Conservation (phyloP, 768 basidiomycete genomes). For the Mycena filopes region DNA sequence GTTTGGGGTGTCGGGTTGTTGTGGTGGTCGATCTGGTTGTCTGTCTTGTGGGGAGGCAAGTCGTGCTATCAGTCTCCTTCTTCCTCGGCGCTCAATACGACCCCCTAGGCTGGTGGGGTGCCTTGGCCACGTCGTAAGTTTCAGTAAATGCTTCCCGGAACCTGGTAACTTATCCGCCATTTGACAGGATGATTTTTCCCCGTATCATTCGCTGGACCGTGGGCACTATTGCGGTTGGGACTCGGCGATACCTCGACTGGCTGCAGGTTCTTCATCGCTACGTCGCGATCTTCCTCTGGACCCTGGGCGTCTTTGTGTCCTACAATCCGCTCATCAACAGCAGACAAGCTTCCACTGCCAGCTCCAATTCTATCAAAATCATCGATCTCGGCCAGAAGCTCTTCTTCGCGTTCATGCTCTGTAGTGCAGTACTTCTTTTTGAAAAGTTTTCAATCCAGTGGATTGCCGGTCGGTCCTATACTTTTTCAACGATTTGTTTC, state of each 20-base stretch:
- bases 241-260: constrained; percentile 85
- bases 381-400: constrained; percentile 70
- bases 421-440: constrained; percentile 73
- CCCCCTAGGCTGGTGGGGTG: constrained; percentile 77
- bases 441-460: constrained; percentile 91
- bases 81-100: neutral
- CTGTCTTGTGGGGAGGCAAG: constrained; percentile 69
- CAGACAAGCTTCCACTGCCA: constrained; percentile 45
- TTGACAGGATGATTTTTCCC: constrained; percentile 60
- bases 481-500: neutral
- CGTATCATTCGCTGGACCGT: constrained; percentile 67
- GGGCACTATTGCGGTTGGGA: constrained; percentile 77
- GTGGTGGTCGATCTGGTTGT: constrained; percentile 90
- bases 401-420: constrained; percentile 79
- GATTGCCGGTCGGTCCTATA: constrained; percentile 61
- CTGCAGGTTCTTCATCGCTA: constrained; percentile 71
- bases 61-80: neutral
- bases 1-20: constrained; percentile 70
- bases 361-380: constrained; percentile 48
- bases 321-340: constrained; percentile 75
- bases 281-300: constrained; percentile 77
- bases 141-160: constrained; percentile 31
- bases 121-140: constrained; percentile 71
- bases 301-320: constrained; percentile 71
- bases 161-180: constrained; percentile 22